Evolutionary conservation across 441 rosid genomes (phyloP).

Genomic region (Biscutella laevigata): DNA sequence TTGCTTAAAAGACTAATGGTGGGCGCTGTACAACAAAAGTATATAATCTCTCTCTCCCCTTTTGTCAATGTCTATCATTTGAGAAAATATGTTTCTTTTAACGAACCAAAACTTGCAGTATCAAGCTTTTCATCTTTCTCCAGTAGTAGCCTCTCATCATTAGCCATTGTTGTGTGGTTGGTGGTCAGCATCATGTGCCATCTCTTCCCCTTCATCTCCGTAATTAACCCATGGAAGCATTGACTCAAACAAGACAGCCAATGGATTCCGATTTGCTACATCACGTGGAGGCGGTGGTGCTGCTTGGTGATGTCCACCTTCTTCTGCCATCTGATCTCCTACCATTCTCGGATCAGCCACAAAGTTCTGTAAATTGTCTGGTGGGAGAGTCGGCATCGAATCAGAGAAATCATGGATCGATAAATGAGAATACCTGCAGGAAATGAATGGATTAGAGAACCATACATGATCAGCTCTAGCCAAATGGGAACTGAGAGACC

Average conservation of each 20-base stretch:
- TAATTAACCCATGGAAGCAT: conserved; percentile 70
- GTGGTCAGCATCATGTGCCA: conserved; percentile 11
- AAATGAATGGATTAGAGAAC: background rate
- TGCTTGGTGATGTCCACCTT: conserved; percentile 22
- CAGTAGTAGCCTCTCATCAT: background rate
- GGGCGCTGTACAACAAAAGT: conserved; percentile 23
- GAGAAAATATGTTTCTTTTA: background rate
- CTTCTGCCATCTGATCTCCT: conserved; percentile 37
- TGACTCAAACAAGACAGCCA: conserved; percentile 65
- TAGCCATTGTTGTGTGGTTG: conserved; percentile 20
- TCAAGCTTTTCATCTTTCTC: background rate
- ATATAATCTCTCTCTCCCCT: too few relatives aligned
- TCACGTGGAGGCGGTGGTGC: conserved; percentile 32
- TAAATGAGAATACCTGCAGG: conserved; percentile 76
- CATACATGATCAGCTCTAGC: conserved; percentile 7
- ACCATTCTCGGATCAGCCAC: conserved; percentile 58
- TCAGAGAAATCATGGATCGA: conserved; percentile 74
- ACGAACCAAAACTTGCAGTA: conserved; percentile 5
- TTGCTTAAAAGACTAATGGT: conserved; percentile 6
- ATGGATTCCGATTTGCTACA: conserved; percentile 50
- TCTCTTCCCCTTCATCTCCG: conserved; percentile 35
- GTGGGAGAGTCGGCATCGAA: conserved; percentile 64
- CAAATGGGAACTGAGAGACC: background rate
- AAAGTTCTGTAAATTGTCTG: conserved; percentile 77
- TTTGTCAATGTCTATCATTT: too few relatives aligned